phyloP scores from a whole-genome alignment of 805 yeast species.

The Candida wancherniae region DNA sequence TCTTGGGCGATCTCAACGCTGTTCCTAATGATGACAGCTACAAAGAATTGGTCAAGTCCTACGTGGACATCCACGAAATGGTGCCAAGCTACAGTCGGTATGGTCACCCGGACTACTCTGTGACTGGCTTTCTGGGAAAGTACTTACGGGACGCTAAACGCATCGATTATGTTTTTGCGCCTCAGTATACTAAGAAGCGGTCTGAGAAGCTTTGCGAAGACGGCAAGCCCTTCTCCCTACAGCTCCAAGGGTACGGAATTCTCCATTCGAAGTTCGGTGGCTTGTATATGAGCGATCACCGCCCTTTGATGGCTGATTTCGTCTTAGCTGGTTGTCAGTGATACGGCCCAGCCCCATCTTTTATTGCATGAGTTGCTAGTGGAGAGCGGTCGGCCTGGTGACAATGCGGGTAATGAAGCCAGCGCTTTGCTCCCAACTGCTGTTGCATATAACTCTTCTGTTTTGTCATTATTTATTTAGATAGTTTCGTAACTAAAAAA shows the following conservation, averaged over 20 bases:
- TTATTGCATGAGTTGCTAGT: no score
- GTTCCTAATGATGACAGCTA: constrained; percentile 21
- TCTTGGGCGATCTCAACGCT: constrained; percentile 28
- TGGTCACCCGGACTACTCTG: constrained; percentile 28
- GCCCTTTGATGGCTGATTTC: constrained; percentile 32
- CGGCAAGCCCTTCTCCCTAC: constrained; percentile 14
- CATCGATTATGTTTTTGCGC: constrained; percentile 31
- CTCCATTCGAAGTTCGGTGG: constrained; percentile 32
- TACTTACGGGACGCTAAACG: constrained; percentile 25
- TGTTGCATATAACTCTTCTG: no score
- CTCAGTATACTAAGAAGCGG: constrained; percentile 17
- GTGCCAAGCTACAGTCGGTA: constrained; percentile 22
- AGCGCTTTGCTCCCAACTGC: no score
- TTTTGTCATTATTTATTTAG: no score
- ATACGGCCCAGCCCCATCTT: no score
- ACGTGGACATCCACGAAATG: constrained; percentile 18
- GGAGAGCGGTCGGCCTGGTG: no score
- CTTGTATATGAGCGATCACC: constrained; percentile 32
- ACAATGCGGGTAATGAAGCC: no score
- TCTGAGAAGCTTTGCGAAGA: constrained; percentile 15
- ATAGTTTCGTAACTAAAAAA: no score
- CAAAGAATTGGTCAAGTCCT: constrained; percentile 9
- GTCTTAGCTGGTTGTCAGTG: constrained; percentile 2
- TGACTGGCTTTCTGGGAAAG: constrained; percentile 31
- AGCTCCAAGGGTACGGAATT: constrained; percentile 24